Base-by-base conservation (phyloP, 2,329 filamentous ascomycete genomes). In the Setomelanomma holmii region DNA sequence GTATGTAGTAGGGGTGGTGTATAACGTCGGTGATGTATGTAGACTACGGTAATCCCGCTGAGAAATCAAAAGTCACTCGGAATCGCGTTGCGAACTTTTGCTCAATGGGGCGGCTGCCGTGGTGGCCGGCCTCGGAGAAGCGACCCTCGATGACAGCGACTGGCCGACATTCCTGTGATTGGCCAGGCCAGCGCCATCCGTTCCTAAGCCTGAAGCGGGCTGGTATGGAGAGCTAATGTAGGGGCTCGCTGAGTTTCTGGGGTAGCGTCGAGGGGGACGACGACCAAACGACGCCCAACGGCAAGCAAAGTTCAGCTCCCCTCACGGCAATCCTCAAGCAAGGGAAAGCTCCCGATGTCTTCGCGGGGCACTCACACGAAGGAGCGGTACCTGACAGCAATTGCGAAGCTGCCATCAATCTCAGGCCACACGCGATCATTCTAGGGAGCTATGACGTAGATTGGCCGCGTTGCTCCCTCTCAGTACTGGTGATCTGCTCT, bases 81-180 rank as follows among this genome's bases (percentile, higher is more conserved):
- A 24, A 14, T 48, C 52, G 56, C 49, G 42, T 43, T 49, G 53
- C 54, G 56, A 61, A 58, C 56, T 61, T 69, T 67, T 67, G 56
- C 54, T 58, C 50, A 48, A 61, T 53, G 54, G 43, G 55, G 55
- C 34, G 39, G 8, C 55, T 30, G 27, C 27, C n/a, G 27, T 30
- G 27, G 27, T 30, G 27, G 58, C 64, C 64, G 68, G 59, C 63
- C 56, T 68, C 66, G 66, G 67, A 64, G 61, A 68, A 63, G 44
- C 47, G 55, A 49, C 49, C 41, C 27, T 30, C 48, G 51, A 44
- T 17, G 27, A 49, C 44, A 50, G 58, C 64, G 57, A 53, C 52
- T 60, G 58, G 52, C 36, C 39, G 44, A 44, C 40, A 40, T 12
- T 16, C 11, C 12, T 36, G 34, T 36, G 34, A 36, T 36, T 36